Evolutionary conservation across 352 stramenopile species (phyloP).

Genomic region (Globisporangium paroecandrum): DNA sequence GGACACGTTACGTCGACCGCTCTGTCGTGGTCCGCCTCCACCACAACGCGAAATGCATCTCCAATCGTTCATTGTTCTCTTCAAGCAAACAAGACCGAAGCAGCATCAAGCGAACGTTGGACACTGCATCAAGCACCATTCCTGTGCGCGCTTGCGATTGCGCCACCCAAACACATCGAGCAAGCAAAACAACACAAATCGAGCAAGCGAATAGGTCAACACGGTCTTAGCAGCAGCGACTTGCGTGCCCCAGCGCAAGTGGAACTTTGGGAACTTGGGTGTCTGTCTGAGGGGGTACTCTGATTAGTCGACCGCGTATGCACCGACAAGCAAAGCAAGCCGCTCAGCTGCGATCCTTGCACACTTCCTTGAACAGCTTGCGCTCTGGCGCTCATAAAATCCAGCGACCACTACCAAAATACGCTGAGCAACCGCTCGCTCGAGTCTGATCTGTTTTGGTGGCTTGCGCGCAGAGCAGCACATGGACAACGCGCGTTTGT

Average conservation of each 20-base stretch:
- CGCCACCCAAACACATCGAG: neutral
- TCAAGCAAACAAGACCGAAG: neutral
- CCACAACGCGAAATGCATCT: neutral
- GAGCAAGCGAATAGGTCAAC: slow-evolving; percentile 6
- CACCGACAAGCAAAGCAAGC: slow-evolving; percentile 2
- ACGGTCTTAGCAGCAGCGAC: neutral
- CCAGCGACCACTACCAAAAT: neutral
- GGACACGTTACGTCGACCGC: neutral
- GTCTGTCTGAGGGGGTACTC: neutral
- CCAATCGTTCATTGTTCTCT: neutral
- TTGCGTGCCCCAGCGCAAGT: neutral
- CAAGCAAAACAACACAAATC: neutral
- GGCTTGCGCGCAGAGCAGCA: neutral
- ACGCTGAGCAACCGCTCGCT: neutral
- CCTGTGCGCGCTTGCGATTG: neutral
- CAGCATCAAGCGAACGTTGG: neutral
- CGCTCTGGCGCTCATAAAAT: neutral
- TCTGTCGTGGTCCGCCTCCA: neutral
- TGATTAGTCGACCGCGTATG: neutral
- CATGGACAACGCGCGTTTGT: neutral
- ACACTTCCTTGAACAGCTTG: slow-evolving; percentile 2
- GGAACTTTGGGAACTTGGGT: neutral
- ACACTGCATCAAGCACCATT: neutral
- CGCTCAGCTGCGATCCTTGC: neutral
- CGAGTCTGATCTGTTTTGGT: neutral